These are phyloP conservation scores for Ophiocordyceps sinensis DNA, from an alignment of 2,329 filamentous ascomycete genomes.

Conservation along the genomic window DNA sequence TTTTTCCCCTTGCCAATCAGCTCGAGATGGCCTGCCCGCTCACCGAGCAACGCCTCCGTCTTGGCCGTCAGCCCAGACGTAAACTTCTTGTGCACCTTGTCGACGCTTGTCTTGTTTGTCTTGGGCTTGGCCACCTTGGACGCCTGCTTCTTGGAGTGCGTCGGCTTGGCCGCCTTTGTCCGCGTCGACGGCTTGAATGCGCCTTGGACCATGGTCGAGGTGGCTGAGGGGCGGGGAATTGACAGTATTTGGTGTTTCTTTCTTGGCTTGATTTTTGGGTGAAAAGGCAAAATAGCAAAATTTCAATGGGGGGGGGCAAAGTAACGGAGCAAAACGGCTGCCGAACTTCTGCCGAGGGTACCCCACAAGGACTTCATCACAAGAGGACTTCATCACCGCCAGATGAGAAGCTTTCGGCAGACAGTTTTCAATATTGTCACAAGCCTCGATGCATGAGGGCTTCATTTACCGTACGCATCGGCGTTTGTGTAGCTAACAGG, in stretches of 20 bases:
- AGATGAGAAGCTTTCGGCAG: too few relatives aligned
- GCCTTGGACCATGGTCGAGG: slow-evolving; percentile 36
- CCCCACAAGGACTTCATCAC: too few relatives aligned
- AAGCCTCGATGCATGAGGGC: too few relatives aligned
- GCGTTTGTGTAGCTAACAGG: too few relatives aligned
- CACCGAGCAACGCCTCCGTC: slow-evolving; percentile 44
- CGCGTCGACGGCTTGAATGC: slow-evolving; percentile 31
- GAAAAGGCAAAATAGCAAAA: too few relatives aligned
- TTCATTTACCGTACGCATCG: too few relatives aligned
- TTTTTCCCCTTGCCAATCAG: slow-evolving; percentile 43
- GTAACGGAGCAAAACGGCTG: too few relatives aligned
- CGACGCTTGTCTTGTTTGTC: slow-evolving; percentile 28
- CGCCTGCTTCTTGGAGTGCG: slow-evolving; percentile 26
- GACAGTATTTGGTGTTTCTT: not conserved
- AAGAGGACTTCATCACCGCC: too few relatives aligned
- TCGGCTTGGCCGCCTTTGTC: slow-evolving; percentile 23
- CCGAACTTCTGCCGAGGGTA: too few relatives aligned
- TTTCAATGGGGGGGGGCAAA: too few relatives aligned
- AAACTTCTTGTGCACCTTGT: slow-evolving; percentile 41
- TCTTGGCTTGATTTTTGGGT: not conserved
- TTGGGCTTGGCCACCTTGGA: slow-evolving; percentile 36
- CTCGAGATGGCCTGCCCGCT: slow-evolving; percentile 45
- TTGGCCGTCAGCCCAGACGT: slow-evolving; percentile 36
- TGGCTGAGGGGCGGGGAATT: not conserved
- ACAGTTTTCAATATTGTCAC: not conserved